A percentile compares a stretch with the other conserved stretches of the same genome.
phyloP scores from a whole-genome alignment of 2,329 filamentous ascomycete species.

The Dothiorella sarmentorum region DNA sequence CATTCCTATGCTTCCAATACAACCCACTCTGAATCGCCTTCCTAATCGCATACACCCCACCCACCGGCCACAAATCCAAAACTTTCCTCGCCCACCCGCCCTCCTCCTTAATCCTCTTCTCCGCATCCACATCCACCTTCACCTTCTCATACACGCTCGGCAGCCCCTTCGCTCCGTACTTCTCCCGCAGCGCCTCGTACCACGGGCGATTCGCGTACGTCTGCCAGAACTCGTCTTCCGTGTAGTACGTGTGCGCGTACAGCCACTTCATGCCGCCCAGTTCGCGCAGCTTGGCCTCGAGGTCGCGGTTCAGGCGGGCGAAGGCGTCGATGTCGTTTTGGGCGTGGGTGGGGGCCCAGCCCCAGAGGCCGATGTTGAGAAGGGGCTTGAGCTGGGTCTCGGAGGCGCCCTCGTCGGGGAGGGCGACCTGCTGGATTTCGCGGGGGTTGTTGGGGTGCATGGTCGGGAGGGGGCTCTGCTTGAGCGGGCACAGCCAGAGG shows the following conservation, averaged over 20 bases:
- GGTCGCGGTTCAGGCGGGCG: slow-evolving; percentile 54
- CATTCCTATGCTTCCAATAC: slow-evolving; percentile 33
- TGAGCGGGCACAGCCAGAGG: slow-evolving; percentile 48
- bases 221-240: slow-evolving; percentile 65
- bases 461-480: slow-evolving; percentile 20
- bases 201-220: slow-evolving; percentile 54
- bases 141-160: slow-evolving; percentile 68
- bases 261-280: slow-evolving; percentile 66
- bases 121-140: slow-evolving; percentile 35
- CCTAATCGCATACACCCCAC: slow-evolving; percentile 38
- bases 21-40: slow-evolving; percentile 38
- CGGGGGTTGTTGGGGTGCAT: slow-evolving; percentile 6
- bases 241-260: slow-evolving; percentile 68
- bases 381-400: slow-evolving; percentile 35
- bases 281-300: slow-evolving; percentile 58
- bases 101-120: slow-evolving; percentile 1
- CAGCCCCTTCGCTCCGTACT: slow-evolving; percentile 58
- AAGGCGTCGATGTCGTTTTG: slow-evolving; percentile 34
- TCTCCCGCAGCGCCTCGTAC: slow-evolving; percentile 57
- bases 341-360: slow-evolving; percentile 36
- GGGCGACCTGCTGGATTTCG: not conserved
- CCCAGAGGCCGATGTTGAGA: slow-evolving; percentile 68
- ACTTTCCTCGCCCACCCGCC: slow-evolving; percentile 8
- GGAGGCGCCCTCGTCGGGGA: slow-evolving; percentile 24
- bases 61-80: slow-evolving; percentile 33